Base-by-base conservation (phyloP, 108 stramenopile genomes). In the Fistulifera solaris region DNA sequence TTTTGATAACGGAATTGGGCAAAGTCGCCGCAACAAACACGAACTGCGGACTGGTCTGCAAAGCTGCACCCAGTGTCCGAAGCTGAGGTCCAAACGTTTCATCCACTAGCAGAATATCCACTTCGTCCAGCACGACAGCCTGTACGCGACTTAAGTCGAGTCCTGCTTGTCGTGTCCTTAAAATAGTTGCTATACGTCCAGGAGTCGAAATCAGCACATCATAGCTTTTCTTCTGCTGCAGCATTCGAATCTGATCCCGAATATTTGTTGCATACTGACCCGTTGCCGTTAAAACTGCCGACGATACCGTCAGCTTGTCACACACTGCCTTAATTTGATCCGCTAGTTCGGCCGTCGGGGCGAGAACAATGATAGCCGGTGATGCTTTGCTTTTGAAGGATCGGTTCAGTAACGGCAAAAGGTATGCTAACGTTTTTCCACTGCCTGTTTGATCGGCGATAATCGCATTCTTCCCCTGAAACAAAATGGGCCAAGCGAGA, bases 11-110 rank as follows among this genome's bases (percentile, higher is more conserved):
- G 11, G 59, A 54, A 57, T 88, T 70, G 1, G 96, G 94, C 2
- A 96, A 64, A 3, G 96, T 97, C 10, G 96, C 96, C 0, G 94
- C 91, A 42, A 93, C 92, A 72, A 97, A 97, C 17, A 97, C 67
- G 65, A 94, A 96, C 58, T 92, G 94, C 1, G 87, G 71, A 49
- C 73, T 45, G 3, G 72, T 65, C 35, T 66, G 24, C 1, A 83
- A 72, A 38, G 64, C 63, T 38, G 78, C 87, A 2, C 92, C 92
- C 23, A 96, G 80, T 27, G 93, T 87, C 0, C 81, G 66, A 38
- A 96, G 63, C 63, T 93, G 88, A 24, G 84, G 84, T 15, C 88
- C 87, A 75, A 95, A 95, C 0, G 92, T 92, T 24, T 75, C 67
- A 53, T 75, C 73, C 21, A 89, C 71, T 80, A 93, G 63, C 38